Evolutionary conservation across 1,284 basidiomycete genomes (phyloP).

Genomic region (Pascua sp.): DNA sequence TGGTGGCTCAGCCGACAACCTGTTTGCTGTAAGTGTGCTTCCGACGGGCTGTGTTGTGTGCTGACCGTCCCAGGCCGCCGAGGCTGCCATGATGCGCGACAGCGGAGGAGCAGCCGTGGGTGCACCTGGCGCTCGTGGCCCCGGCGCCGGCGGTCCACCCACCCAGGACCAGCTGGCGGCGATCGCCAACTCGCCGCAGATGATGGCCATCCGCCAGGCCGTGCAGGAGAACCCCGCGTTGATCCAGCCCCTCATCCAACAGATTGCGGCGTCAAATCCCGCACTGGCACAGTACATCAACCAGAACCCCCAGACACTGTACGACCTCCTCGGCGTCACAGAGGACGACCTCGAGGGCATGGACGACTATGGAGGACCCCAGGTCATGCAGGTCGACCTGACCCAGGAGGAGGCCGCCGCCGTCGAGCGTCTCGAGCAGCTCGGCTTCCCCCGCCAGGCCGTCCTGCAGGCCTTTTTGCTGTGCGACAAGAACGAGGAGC

Average conservation of each 20-base stretch:
- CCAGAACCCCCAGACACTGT: conserved; percentile 66
- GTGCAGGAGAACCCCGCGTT: conserved; percentile 71
- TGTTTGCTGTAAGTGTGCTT: conserved; percentile 44
- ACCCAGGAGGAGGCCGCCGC: conserved; percentile 80
- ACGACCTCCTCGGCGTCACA: conserved; percentile 59
- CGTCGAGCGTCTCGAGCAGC: conserved; percentile 74
- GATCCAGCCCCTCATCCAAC: conserved; percentile 76
- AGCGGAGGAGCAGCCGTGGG: conserved; percentile 46
- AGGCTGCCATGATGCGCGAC: conserved; percentile 49
- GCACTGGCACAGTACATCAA: conserved; percentile 64
- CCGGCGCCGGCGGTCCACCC: conserved; percentile 24
- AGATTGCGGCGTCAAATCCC: conserved; percentile 71
- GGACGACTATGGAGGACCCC: conserved; percentile 55
- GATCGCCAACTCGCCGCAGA: conserved; percentile 61
- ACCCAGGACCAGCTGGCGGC: conserved; percentile 14
- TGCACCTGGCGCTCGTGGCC: conserved; percentile 28
- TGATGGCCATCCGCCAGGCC: conserved; percentile 66
- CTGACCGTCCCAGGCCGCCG: conserved; percentile 35
- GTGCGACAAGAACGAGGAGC: conserved; percentile 92
- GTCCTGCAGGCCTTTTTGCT: conserved; percentile 82
- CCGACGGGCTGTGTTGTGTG: not conserved
- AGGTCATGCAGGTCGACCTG: conserved; percentile 63
- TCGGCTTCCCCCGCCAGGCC: conserved; percentile 76
- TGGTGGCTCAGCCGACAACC: conserved; percentile 51
- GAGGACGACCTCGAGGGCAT: conserved; percentile 51